Conservation (phyloP, 768 basidiomycete species). For the Pseudohyphozyma bogoriensis region DNA sequence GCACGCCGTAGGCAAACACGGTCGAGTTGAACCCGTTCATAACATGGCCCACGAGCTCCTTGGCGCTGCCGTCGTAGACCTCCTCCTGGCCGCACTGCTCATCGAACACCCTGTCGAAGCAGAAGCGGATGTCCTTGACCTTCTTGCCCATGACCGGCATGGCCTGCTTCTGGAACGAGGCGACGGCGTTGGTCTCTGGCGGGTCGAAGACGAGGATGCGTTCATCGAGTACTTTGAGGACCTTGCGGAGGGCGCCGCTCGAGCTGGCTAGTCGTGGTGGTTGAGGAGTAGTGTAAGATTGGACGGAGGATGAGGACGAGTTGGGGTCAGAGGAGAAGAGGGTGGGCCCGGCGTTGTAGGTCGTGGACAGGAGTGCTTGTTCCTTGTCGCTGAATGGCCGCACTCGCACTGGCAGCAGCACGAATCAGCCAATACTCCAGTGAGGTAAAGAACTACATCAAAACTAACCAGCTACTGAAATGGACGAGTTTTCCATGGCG, state of each 20-base stretch:
- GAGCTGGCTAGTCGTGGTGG: neutral
- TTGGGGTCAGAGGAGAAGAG: conserved; percentile 16
- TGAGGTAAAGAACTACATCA: too few relatives aligned
- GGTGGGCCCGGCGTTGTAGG: conserved; percentile 14
- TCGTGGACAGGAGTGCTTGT: conserved; percentile 5
- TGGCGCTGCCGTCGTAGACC: conserved; percentile 75
- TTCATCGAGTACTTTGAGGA: conserved; percentile 85
- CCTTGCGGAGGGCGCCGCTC: conserved; percentile 31
- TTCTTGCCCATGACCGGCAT: conserved; percentile 61
- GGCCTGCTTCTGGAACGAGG: conserved; percentile 66
- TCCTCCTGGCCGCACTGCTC: conserved; percentile 70
- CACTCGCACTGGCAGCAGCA: conserved; percentile 30
- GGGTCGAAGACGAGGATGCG: conserved; percentile 93
- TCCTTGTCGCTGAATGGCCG: conserved; percentile 31
- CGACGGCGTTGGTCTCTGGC: conserved; percentile 71
- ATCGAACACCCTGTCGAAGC: conserved; percentile 89
- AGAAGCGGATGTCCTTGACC: conserved; percentile 93
- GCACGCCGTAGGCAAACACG: conserved; percentile 94
- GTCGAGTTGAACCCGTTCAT: conserved; percentile 94
- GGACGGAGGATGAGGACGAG: too few relatives aligned
- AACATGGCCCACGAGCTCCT: conserved; percentile 71
- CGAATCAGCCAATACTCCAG: too few relatives aligned
- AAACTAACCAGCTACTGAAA: too few relatives aligned
- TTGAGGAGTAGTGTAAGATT: conserved; percentile 11
- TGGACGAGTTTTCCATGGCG: too few relatives aligned